Evolutionary conservation across 1,139 yeast genomes (phyloP), one percentile per base, ranked within the genome.

Genomic region (Zygosaccharomyces pseudobailii): DNA sequence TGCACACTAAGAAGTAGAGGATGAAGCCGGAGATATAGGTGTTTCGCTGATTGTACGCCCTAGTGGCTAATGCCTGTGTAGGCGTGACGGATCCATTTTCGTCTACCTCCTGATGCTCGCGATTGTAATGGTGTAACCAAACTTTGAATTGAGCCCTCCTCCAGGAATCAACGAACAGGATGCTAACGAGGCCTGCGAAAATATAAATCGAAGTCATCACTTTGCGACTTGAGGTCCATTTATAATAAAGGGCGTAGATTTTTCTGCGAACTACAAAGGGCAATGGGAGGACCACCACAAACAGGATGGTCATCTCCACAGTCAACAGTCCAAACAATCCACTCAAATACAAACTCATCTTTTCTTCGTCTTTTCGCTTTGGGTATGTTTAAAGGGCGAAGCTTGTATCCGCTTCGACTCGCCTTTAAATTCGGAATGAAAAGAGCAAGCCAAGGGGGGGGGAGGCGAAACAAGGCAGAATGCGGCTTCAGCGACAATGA

Each of bases 21-120:
- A 83, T 82, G 6, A 87, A 87, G 3, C 89, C 90, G 17, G 84
- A 76, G 50, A 84, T 74, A 63, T 84, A 84, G 54, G 83, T 70
- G 58, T 84, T 84, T 59, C 92, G 73, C 63, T 84, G 89, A 39
- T 84, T 75, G 57, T 82, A 82, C 55, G 85, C 83, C 56, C 80
- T 79, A 40, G 69, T 55, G 3, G 68, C 70, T 40, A 62, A 50
- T 13, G 56, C 56, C 13, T 67, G 58, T 4, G 56, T 62, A 5
- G 65, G 56, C 5, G 61, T 54, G 22, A 55, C 48, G 10, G 57
- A 59, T 8, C 51, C 34, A 32, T 56, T 41, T 28, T 59, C 27
- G 53, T 54, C 7, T 56, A 53, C 36, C 42, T 51, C 42, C 48
- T 52, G 46, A 30, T 46, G 42, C 30, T 50, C 34, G 30, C 41